Base-by-base conservation (phyloP, 139 green algal genomes). In the Choricystis sp. region DNA sequence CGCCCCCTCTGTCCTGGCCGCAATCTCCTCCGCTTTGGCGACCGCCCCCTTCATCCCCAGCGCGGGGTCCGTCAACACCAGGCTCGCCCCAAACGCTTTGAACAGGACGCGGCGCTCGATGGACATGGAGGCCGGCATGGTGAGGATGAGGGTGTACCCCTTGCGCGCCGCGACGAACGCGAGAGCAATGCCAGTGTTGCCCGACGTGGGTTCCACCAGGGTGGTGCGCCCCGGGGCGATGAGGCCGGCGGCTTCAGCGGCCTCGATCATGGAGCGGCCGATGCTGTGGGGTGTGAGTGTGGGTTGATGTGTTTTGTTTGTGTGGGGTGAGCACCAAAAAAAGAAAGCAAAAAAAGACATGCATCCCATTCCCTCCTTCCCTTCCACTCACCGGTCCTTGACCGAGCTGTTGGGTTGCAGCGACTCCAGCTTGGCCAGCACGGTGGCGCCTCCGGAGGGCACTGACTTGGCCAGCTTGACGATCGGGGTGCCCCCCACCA, bases 41-140 rank as follows among this genome's bases (percentile, higher is more conserved):
- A 97, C 75, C 31, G 87, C 89, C 26, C 83, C 89, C 19, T 74
- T 84, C 86, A 77, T 71, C 29, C 72, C 77, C 69, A 82, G 76
- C 48, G 71, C 67, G 14, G 72, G 72, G 63, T 78, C 67, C 5
- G 72, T 78, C 26, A 78, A 56, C 29, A 72, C 68, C 31, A 78
- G 63, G 60, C 74, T 20, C 22, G 73, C 73, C 2, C 88, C 88
- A 73, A 95, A 94, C 25, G 92, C 92, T 25, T 77, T 74, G 62
- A 98, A 79, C 75, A 99, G 74, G 26, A 96, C 82, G 49, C 93
- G 76, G 19, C 92, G 77, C 75, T 99, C 93, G 24, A 97, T 68
- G 23, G 81, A 94, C 93, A 99, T 99, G 69, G 85, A 94, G 20
- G 93, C 93, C 2, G 93, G 93, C 93, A 99, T 99, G 55, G 93